Percentiles rank a stretch among this genome's conserved stretches.
Evolutionary conservation across 208 protist species (phyloP).

Genomic region (Tetramitus jugosus): DNA sequence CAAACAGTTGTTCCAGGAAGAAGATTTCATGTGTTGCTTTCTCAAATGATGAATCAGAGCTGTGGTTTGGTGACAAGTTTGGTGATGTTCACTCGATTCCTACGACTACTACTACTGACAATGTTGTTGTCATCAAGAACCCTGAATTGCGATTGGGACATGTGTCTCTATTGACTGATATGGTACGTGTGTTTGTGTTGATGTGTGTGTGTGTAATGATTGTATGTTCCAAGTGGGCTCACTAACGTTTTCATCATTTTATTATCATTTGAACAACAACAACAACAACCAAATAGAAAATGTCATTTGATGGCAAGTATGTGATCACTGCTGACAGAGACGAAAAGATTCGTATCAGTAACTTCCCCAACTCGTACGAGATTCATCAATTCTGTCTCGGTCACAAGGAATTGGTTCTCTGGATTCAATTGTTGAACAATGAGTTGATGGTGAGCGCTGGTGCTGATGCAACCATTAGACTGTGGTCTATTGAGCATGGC

Average conservation of each 20-base stretch:
- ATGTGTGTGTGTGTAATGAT: no score
- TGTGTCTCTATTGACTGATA: neutral
- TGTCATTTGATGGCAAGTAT: neutral
- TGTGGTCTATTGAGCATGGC: no score
- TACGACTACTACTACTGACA: neutral
- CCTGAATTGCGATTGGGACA: neutral
- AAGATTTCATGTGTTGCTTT: neutral
- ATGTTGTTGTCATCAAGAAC: neutral
- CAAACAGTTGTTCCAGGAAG: neutral
- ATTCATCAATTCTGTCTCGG: constrained; percentile 2
- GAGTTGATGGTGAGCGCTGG: no score
- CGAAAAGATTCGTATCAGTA: constrained; percentile 8
- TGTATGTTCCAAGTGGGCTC: no score
- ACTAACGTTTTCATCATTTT: no score
- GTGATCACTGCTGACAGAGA: constrained; percentile 14
- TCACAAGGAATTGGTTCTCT: constrained; percentile 4
- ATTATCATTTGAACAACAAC: no score
- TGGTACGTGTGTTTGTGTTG: no score
- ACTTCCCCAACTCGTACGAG: neutral
- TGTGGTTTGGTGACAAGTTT: constrained; percentile 8
- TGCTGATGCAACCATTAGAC: no score
- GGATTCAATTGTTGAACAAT: no score
- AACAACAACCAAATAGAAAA: no score
- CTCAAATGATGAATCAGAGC: neutral
- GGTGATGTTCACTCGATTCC: constrained; percentile 3